A percentile compares a stretch with the other conserved stretches of the same genome.
Evolutionary conservation across 805 yeast species (phyloP).

Genomic region (Wickerhamiella qilinensis): DNA sequence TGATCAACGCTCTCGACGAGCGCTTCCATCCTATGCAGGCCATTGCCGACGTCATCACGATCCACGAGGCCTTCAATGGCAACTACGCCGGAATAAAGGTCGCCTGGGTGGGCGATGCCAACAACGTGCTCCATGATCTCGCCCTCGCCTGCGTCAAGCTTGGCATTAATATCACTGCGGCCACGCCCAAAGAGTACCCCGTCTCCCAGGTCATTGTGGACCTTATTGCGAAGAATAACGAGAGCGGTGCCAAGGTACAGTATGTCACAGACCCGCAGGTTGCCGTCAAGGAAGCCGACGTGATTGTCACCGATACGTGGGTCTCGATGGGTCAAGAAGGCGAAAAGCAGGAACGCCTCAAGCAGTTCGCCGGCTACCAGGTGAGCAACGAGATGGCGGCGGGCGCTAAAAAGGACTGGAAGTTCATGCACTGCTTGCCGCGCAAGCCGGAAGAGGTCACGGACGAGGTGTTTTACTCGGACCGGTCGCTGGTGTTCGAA

Average conservation of each 20-base stretch:
- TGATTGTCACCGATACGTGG: conserved; percentile 92
- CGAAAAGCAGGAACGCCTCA: conserved; percentile 52
- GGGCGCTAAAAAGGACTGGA: conserved; percentile 50
- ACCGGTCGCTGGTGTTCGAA: conserved; percentile 71
- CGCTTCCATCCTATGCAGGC: conserved; percentile 91
- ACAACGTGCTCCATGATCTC: conserved; percentile 88
- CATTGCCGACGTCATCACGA: conserved; percentile 75
- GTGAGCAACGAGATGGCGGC: conserved; percentile 58
- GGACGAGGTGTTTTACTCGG: conserved; percentile 81
- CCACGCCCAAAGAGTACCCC: conserved; percentile 66
- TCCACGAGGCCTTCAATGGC: conserved; percentile 55
- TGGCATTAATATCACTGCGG: conserved; percentile 69
- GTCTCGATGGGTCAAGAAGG: conserved; percentile 95
- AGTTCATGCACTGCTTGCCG: conserved; percentile 96
- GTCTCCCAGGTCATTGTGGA: conserved; percentile 39
- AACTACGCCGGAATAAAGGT: conserved; percentile 39
- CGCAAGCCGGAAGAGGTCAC: conserved; percentile 88
- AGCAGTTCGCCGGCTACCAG: conserved; percentile 78
- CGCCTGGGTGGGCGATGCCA: conserved; percentile 95
- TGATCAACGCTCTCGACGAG: conserved; percentile 88
- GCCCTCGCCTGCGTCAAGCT: conserved; percentile 71
- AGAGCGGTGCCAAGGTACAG: conserved; percentile 28
- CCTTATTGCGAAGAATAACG: conserved; percentile 38
- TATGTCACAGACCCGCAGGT: conserved; percentile 58
- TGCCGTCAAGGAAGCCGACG: conserved; percentile 61